A percentile compares a stretch with the other conserved stretches of the same genome.
Evolutionary conservation across 805 yeast species (phyloP).

Genomic region (Yarrowia porcina): DNA sequence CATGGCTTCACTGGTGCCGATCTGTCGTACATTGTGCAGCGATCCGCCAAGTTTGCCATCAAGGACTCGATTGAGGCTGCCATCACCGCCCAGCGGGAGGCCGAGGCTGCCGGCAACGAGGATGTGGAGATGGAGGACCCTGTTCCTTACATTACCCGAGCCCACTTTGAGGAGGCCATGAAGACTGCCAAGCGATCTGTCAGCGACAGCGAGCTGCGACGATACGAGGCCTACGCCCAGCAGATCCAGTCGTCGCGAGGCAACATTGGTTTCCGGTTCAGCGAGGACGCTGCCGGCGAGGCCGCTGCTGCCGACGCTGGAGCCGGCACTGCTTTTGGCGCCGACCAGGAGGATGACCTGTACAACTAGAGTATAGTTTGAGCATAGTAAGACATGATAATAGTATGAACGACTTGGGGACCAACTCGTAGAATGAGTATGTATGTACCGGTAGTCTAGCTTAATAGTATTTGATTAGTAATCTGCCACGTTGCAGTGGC

Average conservation of each 20-base stretch:
- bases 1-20: slow-evolving; percentile 99
- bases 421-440: too few relatives aligned
- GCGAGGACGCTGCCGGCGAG: slow-evolving; percentile 44
- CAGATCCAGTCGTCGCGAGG: slow-evolving; percentile 96
- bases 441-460: too few relatives aligned
- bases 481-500: neutral
- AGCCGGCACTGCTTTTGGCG: slow-evolving; percentile 47
- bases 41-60: slow-evolving; percentile 98
- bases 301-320: slow-evolving; percentile 42
- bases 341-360: slow-evolving; percentile 59
- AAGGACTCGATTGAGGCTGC: slow-evolving; percentile 95
- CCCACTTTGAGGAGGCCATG: slow-evolving; percentile 99
- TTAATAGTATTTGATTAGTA: too few relatives aligned
- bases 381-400: neutral
- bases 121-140: slow-evolving; percentile 80
- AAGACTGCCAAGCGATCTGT: slow-evolving; percentile 98
- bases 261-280: slow-evolving; percentile 84
- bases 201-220: slow-evolving; percentile 93
- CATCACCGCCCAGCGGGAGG: slow-evolving; percentile 41
- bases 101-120: slow-evolving; percentile 44
- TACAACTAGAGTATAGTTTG: slow-evolving; percentile 44
- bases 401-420: neutral
- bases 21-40: slow-evolving; percentile 92
- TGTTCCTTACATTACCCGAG: slow-evolving; percentile 90
- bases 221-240: slow-evolving; percentile 97